Evolutionary conservation across 331 rosid species (phyloP), one percentile per base, ranked within the genome.

Genomic region (Prunus yedoensis): DNA sequence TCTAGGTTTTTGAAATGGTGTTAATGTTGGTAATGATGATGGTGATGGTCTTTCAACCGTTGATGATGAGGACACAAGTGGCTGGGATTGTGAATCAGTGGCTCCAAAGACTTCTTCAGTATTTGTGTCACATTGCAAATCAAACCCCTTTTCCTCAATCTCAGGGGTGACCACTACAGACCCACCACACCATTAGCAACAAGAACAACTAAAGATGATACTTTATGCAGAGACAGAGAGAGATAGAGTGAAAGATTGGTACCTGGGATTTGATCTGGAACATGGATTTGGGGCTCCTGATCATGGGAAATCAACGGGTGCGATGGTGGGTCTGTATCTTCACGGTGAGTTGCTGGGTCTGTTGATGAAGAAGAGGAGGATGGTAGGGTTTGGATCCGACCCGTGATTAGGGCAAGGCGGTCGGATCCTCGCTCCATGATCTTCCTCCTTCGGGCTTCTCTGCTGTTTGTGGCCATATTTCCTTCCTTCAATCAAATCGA

Each of bases 361-460:
- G 70, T 20, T 25, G 78, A 17, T 2, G 62, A 27, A 9, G 65
- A 27, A 23, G 56, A 56, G 3, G 79, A 30, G 18, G 80, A 43
- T 10, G 87, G 86, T 23, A 85, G 77, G 7, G 70, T 51, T 50
- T 86, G 79, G 84, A 88, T 75, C 74, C 76, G 91, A 80, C 98
- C 95, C 51, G 88, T 79, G 38, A 94, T 91, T 68, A 90, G 87
- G 45, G 93, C 92, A 17, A 94, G 81, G 8, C 96, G 96, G 71
- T 90, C 95, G 82, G 96, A 78, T 38, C 98, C 91, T 77, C 90
- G 83, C 45, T 87, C 85, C 71, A 90, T 56, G 75, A 94, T 94
- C 85, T 80, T 86, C 85, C 86, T 78, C 43, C 94, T 77, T 47
- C 92, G 84, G 28, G 87, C 75, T 82, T 94, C 98, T 81, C 89